Conservation (phyloP, 192 early-diverging fungal species). For the Backusella circina region DNA sequence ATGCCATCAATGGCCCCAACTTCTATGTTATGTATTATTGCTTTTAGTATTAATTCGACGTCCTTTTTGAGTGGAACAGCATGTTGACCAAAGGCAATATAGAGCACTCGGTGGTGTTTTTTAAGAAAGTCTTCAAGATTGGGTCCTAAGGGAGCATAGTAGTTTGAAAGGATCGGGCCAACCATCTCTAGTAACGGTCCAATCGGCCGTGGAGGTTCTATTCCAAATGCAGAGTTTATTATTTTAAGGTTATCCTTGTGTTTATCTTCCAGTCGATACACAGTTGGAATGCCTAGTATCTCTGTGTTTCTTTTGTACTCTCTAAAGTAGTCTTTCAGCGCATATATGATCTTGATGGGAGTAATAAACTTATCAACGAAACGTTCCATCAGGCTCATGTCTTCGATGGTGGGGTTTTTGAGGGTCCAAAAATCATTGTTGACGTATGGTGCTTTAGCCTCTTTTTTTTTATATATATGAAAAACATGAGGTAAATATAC, state of each 20-base stretch:
- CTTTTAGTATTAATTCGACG: conserved; percentile 16
- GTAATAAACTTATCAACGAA: neutral
- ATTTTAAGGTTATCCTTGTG: conserved; percentile 12
- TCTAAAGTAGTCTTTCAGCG: neutral
- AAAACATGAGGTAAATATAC: neutral
- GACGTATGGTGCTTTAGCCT: conserved; percentile 11
- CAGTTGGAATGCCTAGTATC: neutral
- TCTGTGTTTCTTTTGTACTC: neutral
- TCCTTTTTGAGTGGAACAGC: neutral
- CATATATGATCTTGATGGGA: neutral
- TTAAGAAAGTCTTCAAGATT: conserved; percentile 10
- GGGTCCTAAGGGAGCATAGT: conserved; percentile 3
- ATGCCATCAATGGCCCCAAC: conserved; percentile 31
- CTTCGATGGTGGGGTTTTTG: neutral
- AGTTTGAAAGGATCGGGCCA: conserved; percentile 31
- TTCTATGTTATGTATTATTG: conserved; percentile 18
- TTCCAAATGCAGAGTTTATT: conserved; percentile 17
- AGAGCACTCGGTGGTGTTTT: conserved; percentile 20
- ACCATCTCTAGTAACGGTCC: conserved; percentile 26
- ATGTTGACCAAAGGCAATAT: conserved; percentile 30
- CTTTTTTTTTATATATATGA: neutral
- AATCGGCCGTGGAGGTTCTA: conserved; percentile 14
- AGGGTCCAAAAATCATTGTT: neutral
- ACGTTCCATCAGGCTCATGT: neutral
- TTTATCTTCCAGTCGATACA: neutral